phyloP scores from a whole-genome alignment of 148 eudicot genomes.

The Arctostaphylos glauca region DNA sequence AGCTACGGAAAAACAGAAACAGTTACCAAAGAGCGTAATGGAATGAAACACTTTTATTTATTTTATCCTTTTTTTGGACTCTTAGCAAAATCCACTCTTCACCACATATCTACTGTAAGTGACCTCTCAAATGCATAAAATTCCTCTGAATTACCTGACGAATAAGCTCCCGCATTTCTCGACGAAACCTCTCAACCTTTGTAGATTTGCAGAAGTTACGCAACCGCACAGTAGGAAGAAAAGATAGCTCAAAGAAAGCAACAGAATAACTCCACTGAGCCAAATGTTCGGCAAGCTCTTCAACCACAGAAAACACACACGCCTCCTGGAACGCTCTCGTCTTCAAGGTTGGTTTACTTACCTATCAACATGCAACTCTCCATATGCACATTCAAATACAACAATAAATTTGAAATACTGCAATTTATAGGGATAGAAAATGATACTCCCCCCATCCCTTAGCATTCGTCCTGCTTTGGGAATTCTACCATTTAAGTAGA shows the following conservation, averaged over 20 bases:
- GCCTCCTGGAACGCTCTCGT: slow-evolving; percentile 89
- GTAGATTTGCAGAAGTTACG: slow-evolving; percentile 83
- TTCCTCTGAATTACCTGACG: slow-evolving; percentile 55
- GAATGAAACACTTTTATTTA: not conserved
- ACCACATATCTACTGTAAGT: not conserved
- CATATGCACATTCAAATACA: slow-evolving; percentile 8
- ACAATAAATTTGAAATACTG: not conserved
- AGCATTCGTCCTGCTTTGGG: not conserved
- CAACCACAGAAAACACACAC: slow-evolving; percentile 76
- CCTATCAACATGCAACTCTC: slow-evolving; percentile 44
- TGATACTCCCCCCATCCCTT: not conserved
- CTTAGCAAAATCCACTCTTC: not conserved
- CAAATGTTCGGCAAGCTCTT: slow-evolving; percentile 86
- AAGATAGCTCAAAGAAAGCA: slow-evolving; percentile 87
- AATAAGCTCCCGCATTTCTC: slow-evolving; percentile 72
- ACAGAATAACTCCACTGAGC: slow-evolving; percentile 95
- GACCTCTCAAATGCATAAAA: not conserved
- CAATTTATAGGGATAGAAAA: slow-evolving; percentile 15
- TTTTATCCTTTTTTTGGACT: not conserved
- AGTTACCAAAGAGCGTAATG: not conserved
- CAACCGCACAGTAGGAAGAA: slow-evolving; percentile 68
- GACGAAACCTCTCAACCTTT: slow-evolving; percentile 84
- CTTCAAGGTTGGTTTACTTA: slow-evolving; percentile 66
- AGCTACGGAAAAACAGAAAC: not conserved
- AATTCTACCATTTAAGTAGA: not conserved